Evolutionary conservation across 768 basidiomycete genomes (phyloP), one percentile per base, ranked within the genome.

Genomic region (Agaricus bisporus): DNA sequence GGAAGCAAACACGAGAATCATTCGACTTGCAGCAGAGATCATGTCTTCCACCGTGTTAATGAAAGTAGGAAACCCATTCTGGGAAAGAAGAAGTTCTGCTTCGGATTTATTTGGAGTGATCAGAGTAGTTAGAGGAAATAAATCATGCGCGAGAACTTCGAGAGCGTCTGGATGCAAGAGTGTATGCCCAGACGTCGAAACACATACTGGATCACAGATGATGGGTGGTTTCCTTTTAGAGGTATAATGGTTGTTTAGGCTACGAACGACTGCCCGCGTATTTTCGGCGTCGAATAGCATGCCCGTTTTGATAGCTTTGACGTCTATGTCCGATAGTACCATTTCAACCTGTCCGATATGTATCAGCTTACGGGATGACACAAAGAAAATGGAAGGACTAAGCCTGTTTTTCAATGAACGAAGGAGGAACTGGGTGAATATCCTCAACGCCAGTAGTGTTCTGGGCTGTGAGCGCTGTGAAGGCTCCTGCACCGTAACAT

Each of bases 391-490:
- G 51, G 12, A 29, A 48, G 20, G 8, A 66, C 74, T 56, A 51
- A 25, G 83, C 91, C 77, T 97, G 95, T 58, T 86, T 73, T 47
- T 69, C 72, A 32, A 97, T 78, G 61, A 94, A 93, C 10, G 73
- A 73, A 0, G 88, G 77, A 0, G 88, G 85, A 8, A 79, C 65
- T 2, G 83, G 74, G 54, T 88, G 81, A 0, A 95, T 77, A 0
- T 70, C 86, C 55, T 90, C 83, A 0, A 97, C 92, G 3, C 89
- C 93, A 3, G 66, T 75, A 0, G 92, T 95, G 66, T 95, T 97
- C 65, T 97, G 94, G 0, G 93, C 89, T 0, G 90, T 93, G 43
- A 95, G 64, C 0, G 91, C 94, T 1, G 94, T 95, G 49, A 95
- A 69, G 7, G 82, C 91, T 56, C 84, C 88, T 12, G 86, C 75